Conservation (phyloP, 768 basidiomycete species). For the Gymnopilus dilepis region DNA sequence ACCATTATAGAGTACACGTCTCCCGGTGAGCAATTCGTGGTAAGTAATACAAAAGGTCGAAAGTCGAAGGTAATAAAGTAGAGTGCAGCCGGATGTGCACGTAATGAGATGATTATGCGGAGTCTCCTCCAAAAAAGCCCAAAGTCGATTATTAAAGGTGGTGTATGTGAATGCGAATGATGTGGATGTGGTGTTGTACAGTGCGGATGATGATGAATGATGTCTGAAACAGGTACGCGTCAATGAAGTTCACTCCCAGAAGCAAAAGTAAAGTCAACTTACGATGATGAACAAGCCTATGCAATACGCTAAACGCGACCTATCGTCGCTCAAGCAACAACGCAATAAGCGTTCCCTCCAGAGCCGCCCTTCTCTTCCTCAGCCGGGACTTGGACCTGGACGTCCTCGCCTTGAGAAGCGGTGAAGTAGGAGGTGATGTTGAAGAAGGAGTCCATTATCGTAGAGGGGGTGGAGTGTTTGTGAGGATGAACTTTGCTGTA, state of each 20-base stretch:
- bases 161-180: background rate
- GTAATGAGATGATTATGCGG: no score
- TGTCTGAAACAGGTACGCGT: no score
- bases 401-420: constrained; percentile 21
- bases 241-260: no score
- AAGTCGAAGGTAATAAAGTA: constrained; percentile 10
- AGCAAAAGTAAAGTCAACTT: no score
- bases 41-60: background rate
- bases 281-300: no score
- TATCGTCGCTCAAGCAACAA: constrained; percentile 23
- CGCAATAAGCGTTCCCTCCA: constrained; percentile 24
- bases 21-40: background rate
- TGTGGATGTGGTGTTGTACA: background rate
- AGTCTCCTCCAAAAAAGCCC: background rate
- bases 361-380: constrained; percentile 24
- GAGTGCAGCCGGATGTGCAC: background rate
- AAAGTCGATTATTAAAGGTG: background rate
- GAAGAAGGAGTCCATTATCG: constrained; percentile 30
- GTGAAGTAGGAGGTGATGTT: constrained; percentile 19
- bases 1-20: background rate
- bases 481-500: background rate
- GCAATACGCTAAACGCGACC: no score
- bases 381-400: constrained; percentile 19
- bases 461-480: no score
- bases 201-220: background rate